These are phyloP conservation scores for Colletotrichum acutatum DNA, from an alignment of 2,329 filamentous ascomycete genomes.

Conservation along the genomic window DNA sequence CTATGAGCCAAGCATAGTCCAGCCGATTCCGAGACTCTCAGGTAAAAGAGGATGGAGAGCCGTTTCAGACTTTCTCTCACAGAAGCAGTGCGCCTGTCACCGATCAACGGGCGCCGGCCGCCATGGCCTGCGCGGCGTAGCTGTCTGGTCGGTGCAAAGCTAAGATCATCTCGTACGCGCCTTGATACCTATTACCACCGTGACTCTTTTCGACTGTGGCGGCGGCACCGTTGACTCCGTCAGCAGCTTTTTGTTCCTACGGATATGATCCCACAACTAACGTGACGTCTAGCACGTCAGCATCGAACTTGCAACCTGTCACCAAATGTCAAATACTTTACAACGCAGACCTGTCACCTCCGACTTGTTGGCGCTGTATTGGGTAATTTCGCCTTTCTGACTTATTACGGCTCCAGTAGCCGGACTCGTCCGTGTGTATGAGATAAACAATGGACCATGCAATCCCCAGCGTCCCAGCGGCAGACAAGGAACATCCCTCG, in stretches of 20 bases:
- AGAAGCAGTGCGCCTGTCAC: not conserved
- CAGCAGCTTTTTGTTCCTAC: not conserved
- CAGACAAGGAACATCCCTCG: slow-evolving; percentile 24
- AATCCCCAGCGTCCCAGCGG: slow-evolving; percentile 11
- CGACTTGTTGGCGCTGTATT: not conserved
- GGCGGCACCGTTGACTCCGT: not conserved
- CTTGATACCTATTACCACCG: not conserved
- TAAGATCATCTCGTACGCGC: not conserved
- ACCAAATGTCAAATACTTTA: not conserved
- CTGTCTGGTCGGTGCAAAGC: not conserved
- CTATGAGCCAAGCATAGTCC: not conserved
- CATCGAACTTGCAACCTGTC: not conserved
- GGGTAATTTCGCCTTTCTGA: not conserved
- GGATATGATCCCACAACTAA: not conserved
- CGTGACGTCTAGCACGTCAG: not conserved
- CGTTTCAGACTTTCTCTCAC: slow-evolving; percentile 13
- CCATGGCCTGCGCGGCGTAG: slow-evolving; percentile 5
- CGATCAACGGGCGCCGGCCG: not conserved
- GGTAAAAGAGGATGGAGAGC: not conserved
- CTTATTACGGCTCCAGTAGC: slow-evolving; percentile 1
- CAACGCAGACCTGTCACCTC: not conserved
- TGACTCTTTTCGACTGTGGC: not conserved
- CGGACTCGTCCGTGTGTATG: slow-evolving; percentile 2
- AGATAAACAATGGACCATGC: slow-evolving; percentile 24
- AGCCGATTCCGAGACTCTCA: not conserved